Base-by-base conservation (phyloP, 2,329 filamentous ascomycete genomes). In the Aspergillus fijiensis region DNA sequence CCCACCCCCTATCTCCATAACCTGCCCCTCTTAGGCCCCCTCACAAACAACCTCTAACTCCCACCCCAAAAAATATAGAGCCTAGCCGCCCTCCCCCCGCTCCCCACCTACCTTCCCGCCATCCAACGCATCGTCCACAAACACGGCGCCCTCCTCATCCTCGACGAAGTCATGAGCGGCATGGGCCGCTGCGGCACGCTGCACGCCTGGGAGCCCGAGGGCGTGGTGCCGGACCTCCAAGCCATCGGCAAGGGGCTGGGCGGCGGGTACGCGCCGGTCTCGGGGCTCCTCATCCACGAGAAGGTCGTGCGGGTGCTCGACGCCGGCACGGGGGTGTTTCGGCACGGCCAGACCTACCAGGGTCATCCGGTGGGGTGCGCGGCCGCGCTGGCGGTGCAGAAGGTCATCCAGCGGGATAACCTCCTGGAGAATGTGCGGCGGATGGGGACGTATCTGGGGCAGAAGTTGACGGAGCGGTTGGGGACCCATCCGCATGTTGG, bases 111-210 rank as follows among this genome's bases (percentile, higher is more conserved):
- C 65, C 85, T 93, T 53, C 76, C 80, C 54, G 89, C 87, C 0
- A 85, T 94, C 74, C 84, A 84, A 67, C 77, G 78, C 2, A 79
- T 95, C 1, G 95, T 91, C 71, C 82, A 88, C 55, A 85, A 84
- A 61, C 81, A 94, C 68, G 90, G 88, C 0, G 86, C 88, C 0
- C 82, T 95, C 0, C 79, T 95, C n/a, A 88, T 94, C 50, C 76
- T 94, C 0, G 91, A 95, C 68, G 91, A 94, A 70, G 82, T 92
- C 49, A 91, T 92, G 88, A 83, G 80, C 63, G 85, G 85, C 2
- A 83, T 84, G 77, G 85, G 85, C 6, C 80, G 85, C 6, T 80
- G 77, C n/a, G 85, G 84, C 1, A 82, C 81, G 1, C 69, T 85
- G 2, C 84, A 87, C 64, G 85, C 82, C 6, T 87, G 84, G 83